These are phyloP conservation scores for Novymonas esmeraldas DNA, from an alignment of 208 protist genomes.

Conservation along the genomic window DNA sequence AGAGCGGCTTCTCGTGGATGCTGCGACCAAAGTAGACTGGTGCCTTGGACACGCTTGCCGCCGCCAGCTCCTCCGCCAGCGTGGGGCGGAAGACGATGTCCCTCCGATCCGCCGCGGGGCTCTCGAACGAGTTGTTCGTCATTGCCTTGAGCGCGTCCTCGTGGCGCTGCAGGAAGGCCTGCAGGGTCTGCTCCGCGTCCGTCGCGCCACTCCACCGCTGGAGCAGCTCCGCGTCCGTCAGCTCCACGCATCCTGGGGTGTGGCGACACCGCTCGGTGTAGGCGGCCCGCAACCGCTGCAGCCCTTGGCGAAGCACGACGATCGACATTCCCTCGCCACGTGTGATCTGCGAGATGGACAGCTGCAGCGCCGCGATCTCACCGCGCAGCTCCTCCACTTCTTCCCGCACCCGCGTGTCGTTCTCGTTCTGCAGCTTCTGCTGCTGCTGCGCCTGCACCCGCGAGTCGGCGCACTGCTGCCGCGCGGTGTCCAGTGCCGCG, in stretches of 20 bases:
- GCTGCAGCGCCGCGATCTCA: conserved; percentile 24
- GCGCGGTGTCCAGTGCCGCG: conserved; percentile 19
- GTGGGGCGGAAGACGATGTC: conserved; percentile 19
- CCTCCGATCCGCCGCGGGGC: not conserved
- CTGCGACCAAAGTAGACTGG: conserved; percentile 32
- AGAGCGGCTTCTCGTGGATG: conserved; percentile 19
- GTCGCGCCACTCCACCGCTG: conserved; percentile 16
- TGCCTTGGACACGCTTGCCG: not conserved
- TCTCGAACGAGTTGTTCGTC: conserved; percentile 5
- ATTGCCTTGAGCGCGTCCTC: conserved; percentile 14
- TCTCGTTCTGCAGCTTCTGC: not conserved
- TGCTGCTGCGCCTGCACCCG: conserved; percentile 1
- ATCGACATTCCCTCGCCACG: conserved; percentile 24
- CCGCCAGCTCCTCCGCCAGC: conserved; percentile 10
- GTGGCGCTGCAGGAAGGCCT: conserved; percentile 16
- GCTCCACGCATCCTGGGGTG: conserved; percentile 23
- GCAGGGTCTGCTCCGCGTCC: conserved; percentile 11
- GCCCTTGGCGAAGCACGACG: conserved; percentile 20
- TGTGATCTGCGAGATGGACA: conserved; percentile 21
- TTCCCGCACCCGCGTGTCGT: not conserved
- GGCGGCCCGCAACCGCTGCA: conserved; percentile 11
- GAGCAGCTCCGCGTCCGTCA: conserved; percentile 28
- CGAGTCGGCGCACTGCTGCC: conserved; percentile 17
- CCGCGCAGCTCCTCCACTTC: conserved; percentile 17
- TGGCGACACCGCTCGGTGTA: conserved; percentile 19